A percentile compares a stretch with the other conserved stretches of the same genome.
These are phyloP conservation scores for Chimonanthus praecox DNA, from an alignment of 164 flowering plant genomes.

Conservation along the genomic window DNA sequence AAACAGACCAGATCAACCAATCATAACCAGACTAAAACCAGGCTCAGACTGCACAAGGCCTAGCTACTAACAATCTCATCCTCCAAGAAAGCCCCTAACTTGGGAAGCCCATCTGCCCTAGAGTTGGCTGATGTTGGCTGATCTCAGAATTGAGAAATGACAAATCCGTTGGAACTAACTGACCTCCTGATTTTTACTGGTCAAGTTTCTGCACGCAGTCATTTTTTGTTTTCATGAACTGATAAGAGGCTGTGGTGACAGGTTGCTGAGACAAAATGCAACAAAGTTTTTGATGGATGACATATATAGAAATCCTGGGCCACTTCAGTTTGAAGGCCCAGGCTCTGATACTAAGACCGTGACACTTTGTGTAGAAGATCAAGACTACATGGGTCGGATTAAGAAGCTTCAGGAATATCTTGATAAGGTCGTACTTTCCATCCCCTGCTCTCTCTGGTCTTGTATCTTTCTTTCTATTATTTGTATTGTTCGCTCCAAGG, in stretches of 20 bases:
- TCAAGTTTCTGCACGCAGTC: background rate
- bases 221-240: conserved; percentile 1
- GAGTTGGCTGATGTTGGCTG: no score
- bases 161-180: no score
- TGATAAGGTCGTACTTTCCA: conserved; percentile 52
- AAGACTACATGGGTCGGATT: conserved; percentile 98
- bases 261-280: conserved; percentile 81
- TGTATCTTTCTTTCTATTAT: background rate
- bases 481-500: no score
- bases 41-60: no score
- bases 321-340: conserved; percentile 96
- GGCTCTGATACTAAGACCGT: conserved; percentile 87
- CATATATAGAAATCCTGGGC: conserved; percentile 94
- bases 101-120: no score
- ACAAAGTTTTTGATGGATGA: conserved; percentile 76
- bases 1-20: no score
- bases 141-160: no score
- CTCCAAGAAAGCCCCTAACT: no score
- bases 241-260: conserved; percentile 23
- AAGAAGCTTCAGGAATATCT: conserved; percentile 85
- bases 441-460: background rate
- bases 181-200: no score
- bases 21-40: no score
- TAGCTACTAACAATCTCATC: no score
- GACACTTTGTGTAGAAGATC: conserved; percentile 85